These are phyloP conservation scores for Alopecurus myosuroides DNA, from an alignment of 176 grass and related monocot species.

Conservation along the genomic window DNA sequence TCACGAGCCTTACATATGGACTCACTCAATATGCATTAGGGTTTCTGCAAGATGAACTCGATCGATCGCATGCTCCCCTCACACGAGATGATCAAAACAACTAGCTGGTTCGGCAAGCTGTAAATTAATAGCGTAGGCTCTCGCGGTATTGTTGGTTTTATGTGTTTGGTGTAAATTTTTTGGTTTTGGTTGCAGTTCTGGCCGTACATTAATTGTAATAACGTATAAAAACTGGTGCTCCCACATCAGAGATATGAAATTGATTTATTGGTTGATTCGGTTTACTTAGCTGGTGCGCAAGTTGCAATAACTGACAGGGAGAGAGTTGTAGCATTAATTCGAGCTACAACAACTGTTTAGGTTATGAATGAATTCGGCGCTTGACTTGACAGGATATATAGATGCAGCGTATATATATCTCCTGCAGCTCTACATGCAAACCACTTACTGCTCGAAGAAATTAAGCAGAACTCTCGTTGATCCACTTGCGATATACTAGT, in stretches of 20 bases:
- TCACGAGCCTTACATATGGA: background rate
- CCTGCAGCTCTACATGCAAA: background rate
- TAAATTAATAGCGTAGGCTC: background rate
- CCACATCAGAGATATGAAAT: slow-evolving; percentile 5
- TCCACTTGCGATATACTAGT: background rate
- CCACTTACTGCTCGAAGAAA: background rate
- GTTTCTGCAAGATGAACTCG: background rate
- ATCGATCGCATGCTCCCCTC: background rate
- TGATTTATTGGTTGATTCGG: slow-evolving; percentile 4
- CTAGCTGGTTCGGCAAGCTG: background rate
- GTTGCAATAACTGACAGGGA: background rate
- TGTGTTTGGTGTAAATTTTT: background rate
- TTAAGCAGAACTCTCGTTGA: background rate
- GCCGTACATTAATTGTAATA: slow-evolving; percentile 16
- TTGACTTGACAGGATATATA: background rate
- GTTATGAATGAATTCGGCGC: background rate
- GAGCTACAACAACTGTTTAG: background rate
- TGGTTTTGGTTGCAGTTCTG: slow-evolving; percentile 1
- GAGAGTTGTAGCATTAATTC: background rate
- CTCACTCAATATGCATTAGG: background rate
- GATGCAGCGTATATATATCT: background rate
- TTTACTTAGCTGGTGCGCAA: background rate
- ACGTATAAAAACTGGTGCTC: background rate
- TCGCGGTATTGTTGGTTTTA: background rate
- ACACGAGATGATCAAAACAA: background rate